A percentile compares a stretch with the other conserved stretches of the same genome.
phyloP scores from a whole-genome alignment of 345 rosid genomes.

The Gossypium turneri region DNA sequence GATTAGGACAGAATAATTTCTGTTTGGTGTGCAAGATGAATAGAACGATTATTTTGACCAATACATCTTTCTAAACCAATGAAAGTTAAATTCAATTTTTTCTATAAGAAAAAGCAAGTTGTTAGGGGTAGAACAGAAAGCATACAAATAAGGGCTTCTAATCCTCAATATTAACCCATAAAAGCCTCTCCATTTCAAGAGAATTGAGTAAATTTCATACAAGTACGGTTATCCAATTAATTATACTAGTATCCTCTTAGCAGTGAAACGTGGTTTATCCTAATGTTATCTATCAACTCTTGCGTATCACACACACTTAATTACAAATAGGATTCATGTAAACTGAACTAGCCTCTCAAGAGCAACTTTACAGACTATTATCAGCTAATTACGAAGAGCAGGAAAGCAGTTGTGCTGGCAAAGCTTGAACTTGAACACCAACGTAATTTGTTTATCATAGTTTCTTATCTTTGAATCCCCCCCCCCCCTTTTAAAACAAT shows the following conservation, averaged over 20 bases:
- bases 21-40: neutral
- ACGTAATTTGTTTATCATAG: neutral
- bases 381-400: neutral
- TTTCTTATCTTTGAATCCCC: neutral
- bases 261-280: neutral
- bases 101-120: neutral
- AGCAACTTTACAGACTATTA: neutral
- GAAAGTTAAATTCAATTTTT: neutral
- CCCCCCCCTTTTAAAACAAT: neutral
- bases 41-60: neutral
- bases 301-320: neutral
- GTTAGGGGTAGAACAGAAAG: neutral
- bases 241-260: neutral
- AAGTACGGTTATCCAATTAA: neutral
- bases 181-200: neutral
- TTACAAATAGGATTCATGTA: neutral
- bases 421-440: neutral
- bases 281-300: neutral
- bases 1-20: neutral
- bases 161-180: neutral
- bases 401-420: neutral
- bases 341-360: neutral
- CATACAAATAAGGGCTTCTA: neutral
- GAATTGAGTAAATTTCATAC: slow-evolving; percentile 2
- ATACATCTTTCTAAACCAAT: neutral